A percentile compares a stretch with the other conserved stretches of the same genome.
These are phyloP conservation scores for Populus hybrid DNA, from an alignment of 441 rosid species.

Conservation along the genomic window DNA sequence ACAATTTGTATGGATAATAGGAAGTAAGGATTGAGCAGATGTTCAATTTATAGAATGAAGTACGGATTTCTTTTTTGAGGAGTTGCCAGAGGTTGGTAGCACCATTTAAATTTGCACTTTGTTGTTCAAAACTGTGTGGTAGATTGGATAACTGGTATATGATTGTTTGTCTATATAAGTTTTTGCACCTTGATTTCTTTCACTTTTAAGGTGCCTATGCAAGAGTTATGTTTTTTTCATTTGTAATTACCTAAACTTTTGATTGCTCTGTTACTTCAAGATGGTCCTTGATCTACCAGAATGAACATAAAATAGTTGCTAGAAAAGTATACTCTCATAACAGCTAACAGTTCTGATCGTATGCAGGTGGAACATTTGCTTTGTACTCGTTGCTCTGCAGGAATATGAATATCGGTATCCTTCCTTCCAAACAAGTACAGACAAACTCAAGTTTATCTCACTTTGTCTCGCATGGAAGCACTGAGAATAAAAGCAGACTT, in stretches of 20 bases:
- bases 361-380: constrained; percentile 71
- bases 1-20: too few species aligned
- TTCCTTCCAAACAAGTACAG: constrained; percentile 34
- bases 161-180: too few species aligned
- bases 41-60: too few species aligned
- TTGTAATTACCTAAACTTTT: not conserved
- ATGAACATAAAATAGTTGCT: not conserved
- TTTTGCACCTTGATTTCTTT: too few species aligned
- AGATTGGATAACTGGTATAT: too few species aligned
- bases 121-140: too few species aligned
- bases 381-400: constrained; percentile 60
- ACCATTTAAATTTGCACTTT: too few species aligned
- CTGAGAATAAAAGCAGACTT: constrained; percentile 40
- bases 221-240: too few species aligned
- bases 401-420: constrained; percentile 50
- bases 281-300: not conserved
- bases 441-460: constrained; percentile 19
- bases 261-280: not conserved
- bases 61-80: too few species aligned
- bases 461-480: constrained; percentile 21
- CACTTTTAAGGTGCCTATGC: too few species aligned
- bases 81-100: too few species aligned
- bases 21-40: too few species aligned
- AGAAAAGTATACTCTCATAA: not conserved
- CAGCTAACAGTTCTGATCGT: constrained; percentile 1